Evolutionary conservation across 202 grass and related monocot species (phyloP), one percentile per base, ranked within the genome.

Genomic region (Saccharum hybrid): DNA sequence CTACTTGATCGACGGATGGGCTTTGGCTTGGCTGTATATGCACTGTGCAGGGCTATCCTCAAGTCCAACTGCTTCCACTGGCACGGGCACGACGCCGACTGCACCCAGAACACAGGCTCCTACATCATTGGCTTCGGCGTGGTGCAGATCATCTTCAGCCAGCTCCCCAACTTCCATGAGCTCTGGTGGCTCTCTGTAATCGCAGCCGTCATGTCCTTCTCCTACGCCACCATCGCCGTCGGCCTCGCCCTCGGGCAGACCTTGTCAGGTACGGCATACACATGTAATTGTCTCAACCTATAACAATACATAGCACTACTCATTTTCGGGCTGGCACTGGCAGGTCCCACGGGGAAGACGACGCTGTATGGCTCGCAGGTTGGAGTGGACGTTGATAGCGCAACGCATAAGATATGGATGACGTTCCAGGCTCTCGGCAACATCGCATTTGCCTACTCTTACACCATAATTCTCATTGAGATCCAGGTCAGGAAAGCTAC

Each of bases 371-470:
- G 94, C 73, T 82, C 88, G 19, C 37, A 87, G 68, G 91, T 97
- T 38, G 94, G 91, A 1, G 90, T 94, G 16, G 94, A 94, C 76
- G 68, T 92, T 2, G 77, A 10, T 3, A 51, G 87, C 85, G 1
- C 83, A 4, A 42, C 74, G 62, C 74, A 97, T 52, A 97, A 97
- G 86, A 74, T 89, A 2, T 97, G 94, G 91, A 8, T 82, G 62
- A 74, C 81, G 57, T 88, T 90, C 73, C 94, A 92, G 81, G 91
- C 91, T 26, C 91, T 94, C 13, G 94, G 94, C 60, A 86, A 94
- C 75, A 79, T 97, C 70, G 91, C 94, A 4, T 97, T 97, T 75
- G 91, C 91, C 37, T 97, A 92, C 83, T 94, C 91, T 2, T 97
- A 94, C 77, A 59, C 94, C 80, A 87, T 97, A 26, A 82, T 97